Evolutionary conservation across 164 flowering plant genomes (phyloP).

Genomic region (Piper longum): DNA sequence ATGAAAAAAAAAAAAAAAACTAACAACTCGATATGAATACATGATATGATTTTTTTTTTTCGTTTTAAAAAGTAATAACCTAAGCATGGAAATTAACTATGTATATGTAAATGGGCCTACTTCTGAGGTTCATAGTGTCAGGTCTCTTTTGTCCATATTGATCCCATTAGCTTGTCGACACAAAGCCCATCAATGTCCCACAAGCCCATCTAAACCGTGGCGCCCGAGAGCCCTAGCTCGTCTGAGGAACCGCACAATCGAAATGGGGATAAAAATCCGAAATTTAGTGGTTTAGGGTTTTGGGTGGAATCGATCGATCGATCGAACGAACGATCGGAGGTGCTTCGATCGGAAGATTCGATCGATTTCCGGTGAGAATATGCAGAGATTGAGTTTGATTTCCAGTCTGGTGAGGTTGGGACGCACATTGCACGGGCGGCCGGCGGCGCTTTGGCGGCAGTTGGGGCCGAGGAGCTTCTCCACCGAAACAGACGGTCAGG

Average conservation of each 20-base stretch:
- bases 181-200: neutral
- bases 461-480: neutral
- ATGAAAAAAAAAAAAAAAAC: neutral
- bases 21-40: neutral
- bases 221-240: neutral
- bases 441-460: neutral
- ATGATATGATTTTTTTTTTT: neutral
- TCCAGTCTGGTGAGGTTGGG: neutral
- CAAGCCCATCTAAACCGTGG: neutral
- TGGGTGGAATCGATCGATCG: neutral
- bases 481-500: slow-evolving; percentile 1
- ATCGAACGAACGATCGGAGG: neutral
- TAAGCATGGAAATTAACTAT: neutral
- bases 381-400: slow-evolving; percentile 2
- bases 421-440: neutral
- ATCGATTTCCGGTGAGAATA: neutral
- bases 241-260: neutral
- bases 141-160: neutral
- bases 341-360: neutral
- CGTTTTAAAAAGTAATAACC: neutral
- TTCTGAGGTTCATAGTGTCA: neutral
- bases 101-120: neutral
- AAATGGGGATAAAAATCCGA: neutral
- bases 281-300: neutral
- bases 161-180: neutral